These are phyloP conservation scores for Apiospora malaysiana DNA, from an alignment of 2,329 filamentous ascomycete species.

Conservation along the genomic window DNA sequence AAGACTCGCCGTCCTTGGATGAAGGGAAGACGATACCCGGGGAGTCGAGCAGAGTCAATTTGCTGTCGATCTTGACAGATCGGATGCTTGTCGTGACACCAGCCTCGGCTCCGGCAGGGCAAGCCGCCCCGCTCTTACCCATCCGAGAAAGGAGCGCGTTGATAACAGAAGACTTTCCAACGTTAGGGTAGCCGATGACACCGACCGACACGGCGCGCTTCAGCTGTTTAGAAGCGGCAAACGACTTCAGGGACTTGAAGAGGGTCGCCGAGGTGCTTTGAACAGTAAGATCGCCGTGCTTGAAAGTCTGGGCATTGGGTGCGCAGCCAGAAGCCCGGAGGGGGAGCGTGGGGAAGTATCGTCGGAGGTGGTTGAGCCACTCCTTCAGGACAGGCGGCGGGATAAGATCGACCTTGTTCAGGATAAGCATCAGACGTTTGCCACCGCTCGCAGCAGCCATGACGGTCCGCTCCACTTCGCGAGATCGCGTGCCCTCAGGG, in stretches of 20 bases:
- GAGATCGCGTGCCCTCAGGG: constrained; percentile 87
- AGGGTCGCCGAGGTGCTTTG: constrained; percentile 85
- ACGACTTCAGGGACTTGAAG: constrained; percentile 89
- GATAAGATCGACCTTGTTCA: constrained; percentile 96
- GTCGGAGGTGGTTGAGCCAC: constrained; percentile 84
- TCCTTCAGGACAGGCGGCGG: constrained; percentile 80
- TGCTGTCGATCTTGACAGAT: constrained; percentile 92
- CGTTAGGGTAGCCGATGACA: constrained; percentile 94
- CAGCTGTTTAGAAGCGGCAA: constrained; percentile 79
- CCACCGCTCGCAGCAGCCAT: constrained; percentile 85
- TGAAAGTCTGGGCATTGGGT: constrained; percentile 87
- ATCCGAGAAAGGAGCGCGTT: constrained; percentile 85
- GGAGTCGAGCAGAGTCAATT: constrained; percentile 90
- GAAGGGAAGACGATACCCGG: constrained; percentile 94
- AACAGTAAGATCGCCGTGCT: constrained; percentile 87
- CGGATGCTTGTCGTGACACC: constrained; percentile 90
- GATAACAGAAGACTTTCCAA: constrained; percentile 96
- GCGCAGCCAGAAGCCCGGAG: constrained; percentile 84
- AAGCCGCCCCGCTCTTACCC: constrained; percentile 68
- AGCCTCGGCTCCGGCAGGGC: constrained; percentile 88
- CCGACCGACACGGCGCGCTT: constrained; percentile 91
- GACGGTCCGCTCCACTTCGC: constrained; percentile 87
- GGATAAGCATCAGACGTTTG: constrained; percentile 87
- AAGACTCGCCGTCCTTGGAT: constrained; percentile 41
- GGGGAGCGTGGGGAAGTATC: constrained; percentile 90